Evolutionary conservation across 73 alveolate species (phyloP).

Genomic region (Paraurostyla sp.): DNA sequence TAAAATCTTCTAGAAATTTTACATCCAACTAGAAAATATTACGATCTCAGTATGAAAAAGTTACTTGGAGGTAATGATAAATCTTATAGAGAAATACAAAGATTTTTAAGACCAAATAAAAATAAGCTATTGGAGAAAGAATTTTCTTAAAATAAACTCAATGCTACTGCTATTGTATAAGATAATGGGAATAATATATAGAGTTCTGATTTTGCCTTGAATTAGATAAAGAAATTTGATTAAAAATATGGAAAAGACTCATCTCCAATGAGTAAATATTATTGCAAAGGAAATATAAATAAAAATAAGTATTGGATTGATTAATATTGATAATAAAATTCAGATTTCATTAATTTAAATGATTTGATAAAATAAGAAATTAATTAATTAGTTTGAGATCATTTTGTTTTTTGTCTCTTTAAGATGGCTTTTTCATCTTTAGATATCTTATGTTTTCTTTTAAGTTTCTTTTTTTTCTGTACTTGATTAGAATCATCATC

Average conservation of each 20-base stretch:
- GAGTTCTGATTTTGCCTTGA: background rate
- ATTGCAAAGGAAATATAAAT: conserved; percentile 16
- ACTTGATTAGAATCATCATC: background rate
- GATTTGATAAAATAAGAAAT: background rate
- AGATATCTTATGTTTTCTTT: conserved; percentile 20
- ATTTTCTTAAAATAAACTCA: background rate
- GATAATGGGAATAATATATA: background rate
- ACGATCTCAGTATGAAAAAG: background rate
- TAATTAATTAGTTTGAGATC: background rate
- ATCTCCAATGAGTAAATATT: conserved; percentile 24
- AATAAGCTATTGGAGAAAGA: background rate
- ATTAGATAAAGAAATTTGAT: background rate
- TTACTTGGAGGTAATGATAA: conserved; percentile 31
- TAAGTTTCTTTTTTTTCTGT: conserved; percentile 21
- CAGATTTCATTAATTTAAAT: background rate
- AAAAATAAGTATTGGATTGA: conserved; percentile 34
- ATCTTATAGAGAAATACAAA: background rate
- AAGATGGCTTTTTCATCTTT: conserved; percentile 32
- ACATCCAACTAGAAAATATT: background rate
- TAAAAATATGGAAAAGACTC: background rate
- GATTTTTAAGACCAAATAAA: background rate
- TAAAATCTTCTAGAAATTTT: background rate
- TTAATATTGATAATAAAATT: background rate
- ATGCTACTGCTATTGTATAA: background rate
- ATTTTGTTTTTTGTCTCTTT: conserved; percentile 13